Conservation (phyloP, 345 rosid genomes). For the Heritiera fomes region DNA sequence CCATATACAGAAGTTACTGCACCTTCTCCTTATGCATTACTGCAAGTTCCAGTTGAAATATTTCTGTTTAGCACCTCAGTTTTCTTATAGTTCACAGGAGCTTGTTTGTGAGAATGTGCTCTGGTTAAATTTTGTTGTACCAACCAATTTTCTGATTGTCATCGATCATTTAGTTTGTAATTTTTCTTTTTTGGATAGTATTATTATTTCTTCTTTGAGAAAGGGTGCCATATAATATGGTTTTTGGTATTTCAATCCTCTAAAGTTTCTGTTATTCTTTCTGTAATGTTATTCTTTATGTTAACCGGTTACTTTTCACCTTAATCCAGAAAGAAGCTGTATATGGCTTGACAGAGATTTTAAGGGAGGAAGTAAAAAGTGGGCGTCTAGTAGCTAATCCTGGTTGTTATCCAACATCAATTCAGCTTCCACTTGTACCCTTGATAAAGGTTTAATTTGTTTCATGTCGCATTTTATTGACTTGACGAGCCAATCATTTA, state of each 20-base stretch:
- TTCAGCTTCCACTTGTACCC: constrained; percentile 96
- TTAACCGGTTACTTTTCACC: constrained; percentile 21
- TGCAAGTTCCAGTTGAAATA: background rate
- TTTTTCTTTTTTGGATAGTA: background rate
- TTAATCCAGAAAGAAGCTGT: constrained; percentile 76
- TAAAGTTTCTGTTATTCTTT: background rate
- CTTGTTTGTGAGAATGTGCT: background rate
- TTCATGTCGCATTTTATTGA: constrained; percentile 6
- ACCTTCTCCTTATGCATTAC: background rate
- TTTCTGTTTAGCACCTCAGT: background rate
- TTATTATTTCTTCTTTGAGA: background rate
- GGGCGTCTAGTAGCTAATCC: constrained; percentile 95
- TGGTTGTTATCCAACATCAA: constrained; percentile 95
- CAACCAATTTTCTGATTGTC: background rate
- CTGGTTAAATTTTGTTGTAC: background rate
- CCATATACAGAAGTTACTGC: background rate
- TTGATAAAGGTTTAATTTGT: constrained; percentile 61
- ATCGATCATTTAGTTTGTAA: background rate
- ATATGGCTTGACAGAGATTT: constrained; percentile 92
- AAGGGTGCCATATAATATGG: background rate
- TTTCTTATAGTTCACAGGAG: background rate
- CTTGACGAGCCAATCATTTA: background rate
- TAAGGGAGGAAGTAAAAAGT: constrained; percentile 59
- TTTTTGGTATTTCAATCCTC: background rate
- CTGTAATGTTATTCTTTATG: background rate